A percentile compares a stretch with the other conserved stretches of the same genome.
These are phyloP conservation scores for Thermothelomyces thermophilus DNA, from an alignment of 2,329 filamentous ascomycete species.

Conservation along the genomic window DNA sequence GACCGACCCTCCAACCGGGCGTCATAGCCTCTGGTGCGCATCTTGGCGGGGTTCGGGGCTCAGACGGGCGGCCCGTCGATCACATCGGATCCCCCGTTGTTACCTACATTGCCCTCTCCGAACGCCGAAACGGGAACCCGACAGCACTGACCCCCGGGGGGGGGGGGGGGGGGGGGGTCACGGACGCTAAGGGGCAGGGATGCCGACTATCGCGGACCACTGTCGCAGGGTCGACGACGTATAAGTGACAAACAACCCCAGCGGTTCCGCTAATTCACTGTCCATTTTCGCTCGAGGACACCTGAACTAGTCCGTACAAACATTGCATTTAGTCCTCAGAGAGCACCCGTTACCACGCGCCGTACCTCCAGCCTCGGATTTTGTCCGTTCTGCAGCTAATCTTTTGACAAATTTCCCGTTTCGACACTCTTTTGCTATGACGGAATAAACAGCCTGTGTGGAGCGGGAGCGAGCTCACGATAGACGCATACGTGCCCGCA, in stretches of 20 bases:
- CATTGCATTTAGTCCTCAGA: too few species aligned
- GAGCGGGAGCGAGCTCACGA: conserved; percentile 9
- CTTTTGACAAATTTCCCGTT: not conserved
- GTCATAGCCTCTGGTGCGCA: not conserved
- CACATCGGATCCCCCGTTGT: conserved; percentile 4
- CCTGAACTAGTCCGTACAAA: too few species aligned
- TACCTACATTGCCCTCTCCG: not conserved
- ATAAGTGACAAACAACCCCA: conserved; percentile 5
- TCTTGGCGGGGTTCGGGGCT: not conserved
- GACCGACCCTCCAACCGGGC: not conserved
- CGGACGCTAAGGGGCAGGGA: conserved; percentile 6
- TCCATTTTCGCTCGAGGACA: not conserved
- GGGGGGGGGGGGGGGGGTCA: not conserved
- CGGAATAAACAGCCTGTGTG: conserved; percentile 5
- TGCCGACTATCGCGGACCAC: conserved; percentile 4
- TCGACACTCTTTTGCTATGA: conserved; percentile 4
- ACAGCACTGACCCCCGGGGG: not conserved
- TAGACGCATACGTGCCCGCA: conserved; percentile 7
- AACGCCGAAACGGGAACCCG: not conserved
- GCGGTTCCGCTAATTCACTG: not conserved
- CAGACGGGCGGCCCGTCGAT: conserved; percentile 3
- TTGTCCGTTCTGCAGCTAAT: not conserved
- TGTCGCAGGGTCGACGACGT: not conserved
- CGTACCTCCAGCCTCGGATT: not conserved
- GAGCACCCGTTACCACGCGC: not conserved